Base-by-base conservation (phyloP, 768 basidiomycete genomes). In the Leccinellum luteum region DNA sequence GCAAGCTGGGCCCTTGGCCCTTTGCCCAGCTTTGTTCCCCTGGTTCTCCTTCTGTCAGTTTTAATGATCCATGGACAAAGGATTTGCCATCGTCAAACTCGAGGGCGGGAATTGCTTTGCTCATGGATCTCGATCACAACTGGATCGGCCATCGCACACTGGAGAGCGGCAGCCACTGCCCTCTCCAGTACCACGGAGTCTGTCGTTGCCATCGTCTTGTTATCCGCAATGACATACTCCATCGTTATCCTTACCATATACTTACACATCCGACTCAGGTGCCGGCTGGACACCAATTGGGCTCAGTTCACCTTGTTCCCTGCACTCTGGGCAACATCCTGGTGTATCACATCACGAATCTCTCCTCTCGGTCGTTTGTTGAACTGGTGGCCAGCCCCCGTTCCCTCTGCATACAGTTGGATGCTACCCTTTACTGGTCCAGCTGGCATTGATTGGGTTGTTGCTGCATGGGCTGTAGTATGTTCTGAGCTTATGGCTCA, bases 391-490 rank as follows among this genome's bases (percentile, higher is more conserved):
- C 66, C 66, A 47, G 85, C 79, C 31, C 85, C 89, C 10, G 75
- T 82, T 14, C 68, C 77, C 7, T 68, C 78, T 32, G 77, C 79
- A 0, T 93, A 92, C 65, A 65, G 65, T 3, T 94, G 90, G 90
- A 69, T 85, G n/a, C 63, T 81, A 2, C 81, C 80, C 0, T 68
- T 78, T 45, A 60, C 81, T 23, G 91, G 92, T 5, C 78, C 85
- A 31, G 70, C 76, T 31, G 83, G 81, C 8, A 78, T 83, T 57
- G 89, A 93, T 68, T 93, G 89, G 87, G 68, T 87, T 27, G 78
- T 81, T 7, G 90, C 81, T n/a, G 85, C 83, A 8, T 93, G 87
- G 86, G 88, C 89, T 5, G 82, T 84, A 10, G 78, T 91, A 10
- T 62, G 82, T 27, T 81, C 87, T 8, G 80, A 86, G 60, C 63